phyloP scores from a whole-genome alignment of 495 filamentous ascomycete genomes.

The Xylaria curta region DNA sequence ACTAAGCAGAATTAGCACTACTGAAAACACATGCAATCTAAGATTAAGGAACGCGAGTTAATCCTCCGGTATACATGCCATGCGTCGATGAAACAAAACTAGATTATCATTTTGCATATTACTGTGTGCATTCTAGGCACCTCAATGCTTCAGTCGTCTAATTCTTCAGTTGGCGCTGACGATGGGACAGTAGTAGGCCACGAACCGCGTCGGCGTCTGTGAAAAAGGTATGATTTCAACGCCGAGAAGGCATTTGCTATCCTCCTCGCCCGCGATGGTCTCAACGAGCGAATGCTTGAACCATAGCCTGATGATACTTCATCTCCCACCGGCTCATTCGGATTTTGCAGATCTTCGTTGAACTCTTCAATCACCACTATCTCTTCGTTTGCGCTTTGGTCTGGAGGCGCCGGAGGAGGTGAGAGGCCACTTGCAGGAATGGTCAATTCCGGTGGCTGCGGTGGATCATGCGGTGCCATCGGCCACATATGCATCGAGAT shows the following conservation, averaged over 20 bases:
- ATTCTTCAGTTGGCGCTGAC: neutral
- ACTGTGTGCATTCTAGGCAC: neutral
- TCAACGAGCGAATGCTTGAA: conserved; percentile 9
- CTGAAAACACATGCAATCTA: neutral
- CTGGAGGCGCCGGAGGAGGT: neutral
- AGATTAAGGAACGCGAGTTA: neutral
- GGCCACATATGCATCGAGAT: conserved; percentile 94
- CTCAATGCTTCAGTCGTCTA: conserved; percentile 1
- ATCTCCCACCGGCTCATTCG: neutral
- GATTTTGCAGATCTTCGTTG: neutral
- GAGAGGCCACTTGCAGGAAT: neutral
- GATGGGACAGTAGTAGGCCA: neutral
- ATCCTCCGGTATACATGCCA: neutral
- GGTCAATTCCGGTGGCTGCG: neutral
- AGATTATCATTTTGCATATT: neutral
- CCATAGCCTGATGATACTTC: conserved; percentile 9
- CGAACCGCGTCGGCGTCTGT: conserved; percentile 14
- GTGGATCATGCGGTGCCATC: conserved; percentile 55
- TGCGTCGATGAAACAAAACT: neutral
- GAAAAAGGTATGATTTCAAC: conserved; percentile 1
- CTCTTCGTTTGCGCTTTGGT: neutral
- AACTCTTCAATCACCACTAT: neutral
- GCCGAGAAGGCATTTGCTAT: conserved; percentile 15
- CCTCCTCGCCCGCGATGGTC: conserved; percentile 7
- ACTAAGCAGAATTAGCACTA: neutral